Conservation (phyloP, 2,329 filamentous ascomycete species). For the Colletotrichum costaricense region DNA sequence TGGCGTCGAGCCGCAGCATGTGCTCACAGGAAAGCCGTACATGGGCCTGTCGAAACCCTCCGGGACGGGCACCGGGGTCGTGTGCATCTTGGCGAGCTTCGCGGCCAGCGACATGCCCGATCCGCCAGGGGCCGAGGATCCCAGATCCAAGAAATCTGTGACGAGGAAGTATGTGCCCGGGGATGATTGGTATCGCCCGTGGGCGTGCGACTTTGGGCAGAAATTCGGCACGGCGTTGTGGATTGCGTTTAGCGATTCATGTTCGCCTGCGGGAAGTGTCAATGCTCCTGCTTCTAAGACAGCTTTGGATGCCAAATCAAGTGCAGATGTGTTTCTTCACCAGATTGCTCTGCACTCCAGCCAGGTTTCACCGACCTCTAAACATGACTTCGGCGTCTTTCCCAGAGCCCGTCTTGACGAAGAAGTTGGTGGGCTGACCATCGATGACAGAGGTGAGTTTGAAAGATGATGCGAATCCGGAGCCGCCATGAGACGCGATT, state of each 20-base stretch:
- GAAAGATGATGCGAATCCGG: constrained; percentile 76
- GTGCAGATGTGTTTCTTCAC: constrained; percentile 50
- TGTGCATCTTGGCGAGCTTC: constrained; percentile 84
- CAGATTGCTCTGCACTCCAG: not conserved
- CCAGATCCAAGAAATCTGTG: constrained; percentile 84
- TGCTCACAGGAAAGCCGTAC: constrained; percentile 88
- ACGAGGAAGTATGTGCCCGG: constrained; percentile 67
- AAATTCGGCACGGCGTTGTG: constrained; percentile 77
- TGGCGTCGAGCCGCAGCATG: constrained; percentile 86
- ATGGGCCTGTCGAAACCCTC: constrained; percentile 67
- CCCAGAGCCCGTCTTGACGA: constrained; percentile 78
- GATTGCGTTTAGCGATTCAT: constrained; percentile 86
- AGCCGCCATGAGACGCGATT: constrained; percentile 72
- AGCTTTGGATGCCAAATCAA: not conserved
- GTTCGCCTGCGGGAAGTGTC: constrained; percentile 72
- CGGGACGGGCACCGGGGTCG: constrained; percentile 76
- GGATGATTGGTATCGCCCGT: constrained; percentile 70
- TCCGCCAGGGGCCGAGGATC: constrained; percentile 51
- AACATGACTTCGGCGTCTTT: constrained; percentile 76
- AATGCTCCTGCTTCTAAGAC: not conserved
- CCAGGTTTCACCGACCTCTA: constrained; percentile 56
- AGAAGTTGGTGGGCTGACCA: constrained; percentile 67
- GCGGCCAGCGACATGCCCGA: constrained; percentile 72
- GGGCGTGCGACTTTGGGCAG: constrained; percentile 80
- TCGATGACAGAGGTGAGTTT: constrained; percentile 62